Evolutionary conservation across 305 asterid genomes (phyloP).

Genomic region (Fraxinus albicans): DNA sequence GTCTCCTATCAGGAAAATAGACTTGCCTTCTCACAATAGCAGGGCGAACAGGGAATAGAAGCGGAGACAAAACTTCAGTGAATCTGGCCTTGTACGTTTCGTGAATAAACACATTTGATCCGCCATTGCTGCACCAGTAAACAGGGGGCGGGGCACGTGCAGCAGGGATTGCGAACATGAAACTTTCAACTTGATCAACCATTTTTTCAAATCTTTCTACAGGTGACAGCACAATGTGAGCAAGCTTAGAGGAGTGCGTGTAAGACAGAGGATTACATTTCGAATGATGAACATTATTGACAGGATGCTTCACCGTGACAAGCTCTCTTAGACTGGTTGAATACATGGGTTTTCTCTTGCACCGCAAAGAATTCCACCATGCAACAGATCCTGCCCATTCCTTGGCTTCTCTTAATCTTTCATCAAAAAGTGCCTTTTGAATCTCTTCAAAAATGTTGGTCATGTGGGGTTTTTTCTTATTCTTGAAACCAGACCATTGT

Average conservation of each 20-base stretch:
- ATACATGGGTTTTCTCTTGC: slow-evolving; percentile 80
- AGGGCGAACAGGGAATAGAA: slow-evolving; percentile 86
- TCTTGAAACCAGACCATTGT: slow-evolving; percentile 32
- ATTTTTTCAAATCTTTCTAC: slow-evolving; percentile 76
- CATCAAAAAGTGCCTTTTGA: slow-evolving; percentile 58
- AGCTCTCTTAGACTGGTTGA: slow-evolving; percentile 74
- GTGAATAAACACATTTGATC: slow-evolving; percentile 61
- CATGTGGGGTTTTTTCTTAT: slow-evolving; percentile 45
- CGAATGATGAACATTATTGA: slow-evolving; percentile 50
- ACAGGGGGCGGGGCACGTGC: slow-evolving; percentile 94
- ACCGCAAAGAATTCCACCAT: slow-evolving; percentile 97
- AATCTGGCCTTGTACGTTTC: slow-evolving; percentile 59
- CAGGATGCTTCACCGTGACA: slow-evolving; percentile 68
- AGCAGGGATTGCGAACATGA: slow-evolving; percentile 99
- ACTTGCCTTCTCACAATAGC: slow-evolving; percentile 98
- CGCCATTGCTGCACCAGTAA: slow-evolving; percentile 89
- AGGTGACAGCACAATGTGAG: slow-evolving; percentile 76
- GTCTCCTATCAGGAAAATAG: slow-evolving; percentile 97
- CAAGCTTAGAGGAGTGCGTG: slow-evolving; percentile 68
- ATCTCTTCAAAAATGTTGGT: slow-evolving; percentile 76
- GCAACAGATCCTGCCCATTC: slow-evolving; percentile 76
- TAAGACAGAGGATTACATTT: slow-evolving; percentile 58
- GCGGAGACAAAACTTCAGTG: slow-evolving; percentile 59
- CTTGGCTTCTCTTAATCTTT: slow-evolving; percentile 75
- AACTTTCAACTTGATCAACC: slow-evolving; percentile 81